phyloP scores from a whole-genome alignment of 768 basidiomycete genomes.

The Scleroderma citrinum region DNA sequence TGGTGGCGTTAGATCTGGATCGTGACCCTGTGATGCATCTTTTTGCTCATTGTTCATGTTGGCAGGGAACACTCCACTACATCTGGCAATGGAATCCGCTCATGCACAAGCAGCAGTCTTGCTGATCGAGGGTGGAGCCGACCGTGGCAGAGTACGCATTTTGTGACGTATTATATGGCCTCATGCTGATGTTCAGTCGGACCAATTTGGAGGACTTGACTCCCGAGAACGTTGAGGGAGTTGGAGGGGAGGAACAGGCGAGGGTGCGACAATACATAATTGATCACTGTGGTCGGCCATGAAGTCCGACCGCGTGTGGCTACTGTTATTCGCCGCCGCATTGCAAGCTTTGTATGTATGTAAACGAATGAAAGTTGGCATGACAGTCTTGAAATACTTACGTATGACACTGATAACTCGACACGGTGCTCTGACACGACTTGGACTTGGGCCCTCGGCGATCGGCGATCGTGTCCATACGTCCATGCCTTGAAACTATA shows the following conservation, averaged over 20 bases:
- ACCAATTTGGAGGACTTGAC: constrained; percentile 77
- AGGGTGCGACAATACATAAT: constrained; percentile 70
- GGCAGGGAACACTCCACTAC: constrained; percentile 89
- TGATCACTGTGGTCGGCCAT: constrained; percentile 49
- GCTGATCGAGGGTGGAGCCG: constrained; percentile 93
- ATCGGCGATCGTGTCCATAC: too few species aligned
- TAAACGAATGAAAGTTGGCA: too few species aligned
- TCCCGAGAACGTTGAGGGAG: constrained; percentile 87
- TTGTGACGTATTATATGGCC: constrained; percentile 9
- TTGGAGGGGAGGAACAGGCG: constrained; percentile 83
- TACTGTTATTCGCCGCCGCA: too few species aligned
- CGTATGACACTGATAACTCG: too few species aligned
- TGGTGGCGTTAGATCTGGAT: neutral
- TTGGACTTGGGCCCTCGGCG: too few species aligned
- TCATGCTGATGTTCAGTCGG: constrained; percentile 33
- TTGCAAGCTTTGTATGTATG: too few species aligned
- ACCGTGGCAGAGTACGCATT: constrained; percentile 70
- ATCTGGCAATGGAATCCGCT: constrained; percentile 95
- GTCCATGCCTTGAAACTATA: too few species aligned
- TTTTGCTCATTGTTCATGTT: constrained; percentile 6
- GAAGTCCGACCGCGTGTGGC: neutral
- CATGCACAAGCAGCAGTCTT: constrained; percentile 87
- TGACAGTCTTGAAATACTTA: too few species aligned
- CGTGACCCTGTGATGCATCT: too few species aligned
- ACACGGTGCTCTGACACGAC: too few species aligned